Percentiles rank a stretch among this genome's conserved stretches.
These are phyloP conservation scores for Scytalidium sp. DNA, from an alignment of 2,329 filamentous ascomycete species.

Conservation along the genomic window DNA sequence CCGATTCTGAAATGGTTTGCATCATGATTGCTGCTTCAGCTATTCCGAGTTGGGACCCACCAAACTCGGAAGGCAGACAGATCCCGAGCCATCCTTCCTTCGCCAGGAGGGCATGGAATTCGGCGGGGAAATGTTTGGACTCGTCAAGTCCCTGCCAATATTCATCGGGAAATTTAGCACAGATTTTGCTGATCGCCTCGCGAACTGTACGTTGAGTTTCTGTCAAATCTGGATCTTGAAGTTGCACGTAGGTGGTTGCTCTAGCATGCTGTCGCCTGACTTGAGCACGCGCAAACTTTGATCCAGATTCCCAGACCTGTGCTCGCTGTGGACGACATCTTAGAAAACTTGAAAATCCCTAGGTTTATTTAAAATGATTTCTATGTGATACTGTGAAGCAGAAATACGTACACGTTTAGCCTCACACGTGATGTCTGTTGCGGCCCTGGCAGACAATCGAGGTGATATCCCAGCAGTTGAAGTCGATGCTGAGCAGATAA, in stretches of 20 bases:
- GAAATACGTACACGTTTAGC: background rate
- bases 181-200: slow-evolving; percentile 64
- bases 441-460: background rate
- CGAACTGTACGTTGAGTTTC: slow-evolving; percentile 68
- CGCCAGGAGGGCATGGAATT: slow-evolving; percentile 71
- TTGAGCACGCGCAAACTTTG: too few species aligned
- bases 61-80: slow-evolving; percentile 67
- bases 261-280: background rate
- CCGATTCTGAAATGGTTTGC: slow-evolving; percentile 71
- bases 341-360: background rate
- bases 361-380: background rate
- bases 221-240: slow-evolving; percentile 50
- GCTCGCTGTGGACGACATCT: background rate
- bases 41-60: slow-evolving; percentile 70
- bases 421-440: background rate
- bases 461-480: background rate
- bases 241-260: background rate
- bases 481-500: too few species aligned
- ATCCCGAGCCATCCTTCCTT: slow-evolving; percentile 77
- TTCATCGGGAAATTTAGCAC: slow-evolving; percentile 63
- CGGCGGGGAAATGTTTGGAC: slow-evolving; percentile 62
- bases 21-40: slow-evolving; percentile 82
- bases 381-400: background rate
- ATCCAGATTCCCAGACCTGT: too few species aligned
- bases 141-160: slow-evolving; percentile 75